Base-by-base conservation (phyloP, 345 rosid genomes). In the Erucastrum elatum region DNA sequence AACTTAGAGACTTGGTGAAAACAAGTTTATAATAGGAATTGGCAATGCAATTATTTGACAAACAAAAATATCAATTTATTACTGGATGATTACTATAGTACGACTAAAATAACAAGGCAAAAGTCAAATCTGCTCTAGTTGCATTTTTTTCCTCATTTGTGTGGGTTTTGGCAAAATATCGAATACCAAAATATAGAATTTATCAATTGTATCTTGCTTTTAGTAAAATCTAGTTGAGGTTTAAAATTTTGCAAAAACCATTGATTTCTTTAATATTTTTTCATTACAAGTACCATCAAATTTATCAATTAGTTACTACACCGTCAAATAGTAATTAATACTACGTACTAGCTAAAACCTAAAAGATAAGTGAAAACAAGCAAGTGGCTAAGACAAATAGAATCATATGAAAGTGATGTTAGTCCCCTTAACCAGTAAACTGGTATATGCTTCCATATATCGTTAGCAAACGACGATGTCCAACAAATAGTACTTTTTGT, bases 141-240 rank as follows among this genome's bases (percentile, higher is more conserved):
- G 68, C 5, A 15, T 64, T 17, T 25, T 39, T 59, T 15, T 74
- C 11, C 62, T 74, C 74, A 63, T 62, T 76, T 83, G 66, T 74
- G 83, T 85, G 83, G 87, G 74, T 78, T 79, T 84, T 65, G 86
- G 64, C 78, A 75, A 76, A 85, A 77, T 33, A n/a, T 25, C 64
- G 70, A n/a, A 77, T 83, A 69, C 84, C 86, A 77, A 83, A 55
- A 70, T 63, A 73, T 85, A 77, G 81, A 76, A 83, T 87, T 82
- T 82, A 71, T 66, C 82, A 83, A 85, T 56, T 62, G 71, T 80
- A 83, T 76, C 73, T 79, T 80, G 78, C 72, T 74, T 74, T 64
- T 64, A 74, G 64, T 64, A 64, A 75, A 70, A 55, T 65, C 37
- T 65, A 8, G 64, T 35, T 55, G 65, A 34, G 15, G 71, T 34